These are phyloP conservation scores for Pichia eremophila DNA, from an alignment of 805 yeast species.

Conservation along the genomic window DNA sequence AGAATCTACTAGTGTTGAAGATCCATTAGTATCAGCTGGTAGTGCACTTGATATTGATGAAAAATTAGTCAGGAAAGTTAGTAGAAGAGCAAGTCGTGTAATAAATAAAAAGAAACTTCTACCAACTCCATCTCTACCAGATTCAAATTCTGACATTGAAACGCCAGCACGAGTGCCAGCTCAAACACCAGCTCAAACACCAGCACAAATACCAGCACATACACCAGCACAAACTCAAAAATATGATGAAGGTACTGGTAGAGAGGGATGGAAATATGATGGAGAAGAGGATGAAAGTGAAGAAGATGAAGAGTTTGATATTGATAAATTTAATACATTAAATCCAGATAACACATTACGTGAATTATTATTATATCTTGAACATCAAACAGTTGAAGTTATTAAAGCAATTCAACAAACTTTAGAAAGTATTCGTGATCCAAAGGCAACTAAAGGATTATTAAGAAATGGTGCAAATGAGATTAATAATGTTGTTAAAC, in stretches of 20 bases:
- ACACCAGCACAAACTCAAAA: too few species aligned
- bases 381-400: constrained; percentile 88
- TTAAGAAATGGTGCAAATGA: constrained; percentile 64
- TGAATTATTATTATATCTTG: constrained; percentile 75
- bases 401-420: constrained; percentile 82
- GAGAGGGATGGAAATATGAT: constrained; percentile 37
- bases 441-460: constrained; percentile 66
- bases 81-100: constrained; percentile 5
- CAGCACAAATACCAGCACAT: too few species aligned
- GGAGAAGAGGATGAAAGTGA: constrained; percentile 12
- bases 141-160: too few species aligned
- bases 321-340: constrained; percentile 68
- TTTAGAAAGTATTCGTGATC: constrained; percentile 65
- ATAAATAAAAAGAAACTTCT: background rate
- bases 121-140: background rate
- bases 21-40: background rate
- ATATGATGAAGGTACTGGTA: constrained; percentile 33
- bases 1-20: background rate
- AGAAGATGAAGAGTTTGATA: constrained; percentile 38
- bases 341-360: constrained; percentile 85
- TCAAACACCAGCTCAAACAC: too few species aligned
- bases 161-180: too few species aligned
- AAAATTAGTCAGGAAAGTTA: constrained; percentile 6
- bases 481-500: constrained; percentile 69
- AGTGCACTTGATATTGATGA: constrained; percentile 12